Evolutionary conservation across 495 filamentous ascomycete genomes (phyloP).

Genomic region (Pyrenula aspistea): DNA sequence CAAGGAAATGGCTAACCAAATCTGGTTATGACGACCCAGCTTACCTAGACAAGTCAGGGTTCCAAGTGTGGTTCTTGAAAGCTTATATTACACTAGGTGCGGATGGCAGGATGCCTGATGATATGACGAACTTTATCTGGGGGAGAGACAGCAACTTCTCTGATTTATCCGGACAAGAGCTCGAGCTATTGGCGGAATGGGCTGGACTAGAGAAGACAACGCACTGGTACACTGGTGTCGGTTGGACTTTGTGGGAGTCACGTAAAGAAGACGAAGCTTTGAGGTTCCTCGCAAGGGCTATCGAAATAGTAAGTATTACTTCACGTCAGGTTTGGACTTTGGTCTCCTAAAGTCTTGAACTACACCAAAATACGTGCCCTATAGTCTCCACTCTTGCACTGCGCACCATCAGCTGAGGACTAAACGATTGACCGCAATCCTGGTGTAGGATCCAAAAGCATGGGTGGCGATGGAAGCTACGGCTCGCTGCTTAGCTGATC

Average conservation of each 20-base stretch:
- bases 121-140: background rate
- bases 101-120: background rate
- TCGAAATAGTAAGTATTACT: background rate
- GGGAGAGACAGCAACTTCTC: background rate
- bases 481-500: background rate
- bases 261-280: background rate
- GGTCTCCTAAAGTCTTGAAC: no score
- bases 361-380: no score
- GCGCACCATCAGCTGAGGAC: no score
- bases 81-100: background rate
- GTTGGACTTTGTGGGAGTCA: background rate
- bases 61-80: background rate
- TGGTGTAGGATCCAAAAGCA: background rate
- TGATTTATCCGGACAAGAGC: background rate
- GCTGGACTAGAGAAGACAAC: background rate
- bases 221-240: background rate
- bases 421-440: background rate
- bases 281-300: background rate
- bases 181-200: background rate
- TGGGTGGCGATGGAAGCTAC: background rate
- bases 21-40: background rate
- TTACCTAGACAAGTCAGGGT: background rate
- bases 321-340: no score
- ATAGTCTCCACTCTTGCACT: no score
- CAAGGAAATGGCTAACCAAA: background rate